Percentiles rank a stretch among this genome's conserved stretches.
Conservation (phyloP, 176 grass and related monocot genomes). For the Leersia perrieri region DNA sequence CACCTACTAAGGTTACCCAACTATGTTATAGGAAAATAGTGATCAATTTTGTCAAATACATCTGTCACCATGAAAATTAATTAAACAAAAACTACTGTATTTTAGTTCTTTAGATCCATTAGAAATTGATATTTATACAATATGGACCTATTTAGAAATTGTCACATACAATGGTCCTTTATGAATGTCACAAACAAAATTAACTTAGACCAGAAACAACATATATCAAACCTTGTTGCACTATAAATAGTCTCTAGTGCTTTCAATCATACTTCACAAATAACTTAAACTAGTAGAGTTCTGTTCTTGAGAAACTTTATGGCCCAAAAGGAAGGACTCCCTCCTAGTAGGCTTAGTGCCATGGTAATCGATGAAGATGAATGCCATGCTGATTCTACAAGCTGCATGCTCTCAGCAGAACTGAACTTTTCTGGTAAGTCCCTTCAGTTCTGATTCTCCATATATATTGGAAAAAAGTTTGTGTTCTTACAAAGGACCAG, state of each 20-base stretch:
- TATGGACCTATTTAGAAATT: background rate
- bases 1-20: too few species aligned
- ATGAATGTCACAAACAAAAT: background rate
- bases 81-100: background rate
- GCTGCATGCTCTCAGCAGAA: background rate
- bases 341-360: background rate
- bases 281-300: background rate
- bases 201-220: background rate
- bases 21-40: background rate
- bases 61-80: background rate
- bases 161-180: background rate
- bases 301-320: background rate
- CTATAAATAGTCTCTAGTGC: constrained; percentile 21
- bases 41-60: background rate
- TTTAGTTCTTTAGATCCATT: background rate
- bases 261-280: background rate
- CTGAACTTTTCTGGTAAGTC: constrained; percentile 6
- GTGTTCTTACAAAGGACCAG: background rate
- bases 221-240: background rate
- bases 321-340: background rate
- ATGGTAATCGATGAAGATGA: constrained; percentile 26
- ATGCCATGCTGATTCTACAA: background rate
- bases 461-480: background rate
- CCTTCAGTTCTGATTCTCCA: background rate
- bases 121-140: background rate